Percentiles rank a stretch among this genome's conserved stretches.
Evolutionary conservation across 2,329 filamentous ascomycete genomes (phyloP).

Genomic region (Venturia effusa): DNA sequence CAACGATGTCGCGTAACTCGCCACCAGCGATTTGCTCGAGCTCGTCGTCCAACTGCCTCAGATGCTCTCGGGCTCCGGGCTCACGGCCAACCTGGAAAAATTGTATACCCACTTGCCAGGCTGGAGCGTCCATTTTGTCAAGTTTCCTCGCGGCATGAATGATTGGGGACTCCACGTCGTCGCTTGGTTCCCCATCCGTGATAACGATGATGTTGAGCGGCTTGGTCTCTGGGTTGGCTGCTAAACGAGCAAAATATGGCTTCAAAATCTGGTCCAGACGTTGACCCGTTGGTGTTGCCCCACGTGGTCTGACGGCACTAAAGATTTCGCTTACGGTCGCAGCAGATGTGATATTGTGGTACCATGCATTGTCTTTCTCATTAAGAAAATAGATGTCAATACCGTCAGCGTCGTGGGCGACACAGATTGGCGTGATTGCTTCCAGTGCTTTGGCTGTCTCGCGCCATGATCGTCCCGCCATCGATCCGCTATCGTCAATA

Average conservation of each 20-base stretch:
- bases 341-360: constrained; percentile 51
- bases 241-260: constrained; percentile 55
- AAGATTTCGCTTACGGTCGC: constrained; percentile 59
- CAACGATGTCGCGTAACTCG: constrained; percentile 74
- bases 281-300: constrained; percentile 63
- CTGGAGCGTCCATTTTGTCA: constrained; percentile 56
- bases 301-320: constrained; percentile 48
- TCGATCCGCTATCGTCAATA: constrained; percentile 85
- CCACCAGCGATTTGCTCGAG: constrained; percentile 43
- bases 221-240: constrained; percentile 46
- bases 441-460: constrained; percentile 62
- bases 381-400: constrained; percentile 92
- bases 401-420: constrained; percentile 67
- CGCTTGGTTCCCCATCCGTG: constrained; percentile 73
- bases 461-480: constrained; percentile 66
- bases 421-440: constrained; percentile 73
- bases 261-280: constrained; percentile 61
- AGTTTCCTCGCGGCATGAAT: constrained; percentile 57
- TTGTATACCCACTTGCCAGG: constrained; percentile 81
- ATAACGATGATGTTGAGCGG: constrained; percentile 88
- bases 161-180: constrained; percentile 66
- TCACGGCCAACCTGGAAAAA: constrained; percentile 92
- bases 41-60: constrained; percentile 67
- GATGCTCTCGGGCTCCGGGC: constrained; percentile 47
- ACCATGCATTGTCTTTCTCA: constrained; percentile 46